A percentile compares a stretch with the other conserved stretches of the same genome.
Evolutionary conservation across 129 eudicot genomes (phyloP).

Genomic region (Artemisia tridentata): DNA sequence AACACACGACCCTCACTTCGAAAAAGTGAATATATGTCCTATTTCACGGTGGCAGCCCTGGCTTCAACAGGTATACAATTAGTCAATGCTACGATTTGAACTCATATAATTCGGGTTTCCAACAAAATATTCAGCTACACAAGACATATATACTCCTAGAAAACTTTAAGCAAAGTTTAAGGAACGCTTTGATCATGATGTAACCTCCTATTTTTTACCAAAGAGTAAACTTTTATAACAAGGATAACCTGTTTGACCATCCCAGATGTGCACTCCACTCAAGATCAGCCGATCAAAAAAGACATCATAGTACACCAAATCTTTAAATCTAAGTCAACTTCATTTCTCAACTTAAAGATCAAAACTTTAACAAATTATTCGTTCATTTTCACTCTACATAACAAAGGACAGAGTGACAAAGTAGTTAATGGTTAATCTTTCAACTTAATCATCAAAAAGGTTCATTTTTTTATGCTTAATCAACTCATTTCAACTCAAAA

Average conservation of each 20-base stretch:
- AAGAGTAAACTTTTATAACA: slow-evolving; percentile 16
- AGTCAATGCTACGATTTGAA: slow-evolving; percentile 8
- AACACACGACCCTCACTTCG: not conserved
- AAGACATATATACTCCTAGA: slow-evolving; percentile 2
- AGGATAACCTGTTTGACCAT: slow-evolving; percentile 10
- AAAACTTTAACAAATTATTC: slow-evolving; percentile 14
- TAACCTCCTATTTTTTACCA: not conserved
- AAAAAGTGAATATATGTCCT: slow-evolving; percentile 6
- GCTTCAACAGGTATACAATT: slow-evolving; percentile 1
- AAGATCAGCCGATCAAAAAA: slow-evolving; percentile 11
- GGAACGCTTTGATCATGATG: slow-evolving; percentile 8
- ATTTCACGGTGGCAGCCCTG: not conserved
- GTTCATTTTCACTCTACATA: slow-evolving; percentile 2
- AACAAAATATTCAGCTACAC: slow-evolving; percentile 13
- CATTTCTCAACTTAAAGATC: slow-evolving; percentile 12
- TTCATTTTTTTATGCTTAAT: no score
- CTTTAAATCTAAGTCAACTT: slow-evolving; percentile 3
- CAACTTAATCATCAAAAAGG: not conserved
- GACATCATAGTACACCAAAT: not conserved
- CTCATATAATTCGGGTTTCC: not conserved
- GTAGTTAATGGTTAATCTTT: slow-evolving; percentile 1
- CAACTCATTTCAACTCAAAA: slow-evolving; percentile 6
- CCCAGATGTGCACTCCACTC: not conserved
- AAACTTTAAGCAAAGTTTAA: slow-evolving; percentile 18
- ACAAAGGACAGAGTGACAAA: not conserved